Evolutionary conservation across 2,329 filamentous ascomycete species (phyloP), one percentile per base, ranked within the genome.

Genomic region (Fusarium staphyleae): DNA sequence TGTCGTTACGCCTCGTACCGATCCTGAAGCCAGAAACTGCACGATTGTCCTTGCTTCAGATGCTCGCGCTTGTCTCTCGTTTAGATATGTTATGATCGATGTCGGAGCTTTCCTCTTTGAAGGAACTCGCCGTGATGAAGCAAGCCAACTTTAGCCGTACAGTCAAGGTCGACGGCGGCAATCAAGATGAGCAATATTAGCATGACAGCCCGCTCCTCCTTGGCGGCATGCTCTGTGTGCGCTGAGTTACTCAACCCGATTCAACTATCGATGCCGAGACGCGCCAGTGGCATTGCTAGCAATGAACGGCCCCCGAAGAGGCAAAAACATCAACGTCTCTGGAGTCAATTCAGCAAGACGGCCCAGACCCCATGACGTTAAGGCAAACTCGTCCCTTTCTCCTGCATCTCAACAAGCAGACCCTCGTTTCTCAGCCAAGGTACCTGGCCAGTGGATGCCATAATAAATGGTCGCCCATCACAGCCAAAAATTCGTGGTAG

Each of bases 1-100:
- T 55, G 43, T 55, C 45, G 47, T 18, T 28, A 15, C 30, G 30
- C 39, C 50, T 40, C 32, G 51, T 54, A 37, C 57, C 46, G 42
- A 50, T 50, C 48, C 48, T 34, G 29, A 42, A 51, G 35, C 16
- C 32, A 24, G 48, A 41, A 42, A 41, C 52, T 52, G 60, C 56
- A 65, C 61, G 63, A 66, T 61, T 56, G 55, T 33, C 63, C 58
- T 35, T 40, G 49, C 55, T 63, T 57, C 60, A 45, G 35, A 52
- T 47, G 36, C 44, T 53, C 39, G 51, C 50, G 36, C 52, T 57
- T 65, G 48, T 53, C 35, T 42, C 49, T 66, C 7, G 22, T 24
- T 8, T 24, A 8, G 3, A 8, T 26, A 15, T 34, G 47, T 45
- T 51, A 44, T 44, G 14, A 45, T 19, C 33, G 33, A n/a, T 24